Evolutionary conservation across 192 early-diverging fungal species (phyloP), one percentile per base, ranked within the genome.

Genomic region (Allomyces javanicus): DNA sequence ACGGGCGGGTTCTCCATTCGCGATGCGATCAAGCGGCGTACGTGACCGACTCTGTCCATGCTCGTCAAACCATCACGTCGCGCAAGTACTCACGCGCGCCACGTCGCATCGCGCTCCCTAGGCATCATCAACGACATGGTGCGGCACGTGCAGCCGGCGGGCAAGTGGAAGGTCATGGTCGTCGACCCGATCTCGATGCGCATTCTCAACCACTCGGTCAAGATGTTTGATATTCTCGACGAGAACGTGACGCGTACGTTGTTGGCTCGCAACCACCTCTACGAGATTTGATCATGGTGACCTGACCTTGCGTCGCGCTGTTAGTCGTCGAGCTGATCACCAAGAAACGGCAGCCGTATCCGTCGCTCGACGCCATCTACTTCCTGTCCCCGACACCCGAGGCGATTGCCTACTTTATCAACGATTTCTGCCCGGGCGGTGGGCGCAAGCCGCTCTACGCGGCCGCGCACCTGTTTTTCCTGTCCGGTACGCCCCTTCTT

Each of bases 81-180:
- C n/a, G 3, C 33, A 9, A 3, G 33, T 40, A 40, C 33, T 40
- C 33, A 40, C 33, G 7, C 33, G 26, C 26, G 26, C 26, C 26
- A 9, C 33, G 9, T 40, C 7, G 33, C 33, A 40, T 40, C 7
- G 33, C 7, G 33, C 9, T 9, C 0, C 7, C 1, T 21, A 58
- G 50, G 50, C 17, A 58, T 58, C 3, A 68, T 83, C 65, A 65
- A 86, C 63, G 89, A 91, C 63, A 87, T 87, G 78, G 86, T 93
- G 67, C 78, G 81, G 71, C 77, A 87, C 0, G 79, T 89, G 24
- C 80, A 89, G 67, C 85, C 87, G 17, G 77, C 85, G 19, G 80
- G 79, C 63, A 75, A 79, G 66, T 93, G 86, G 87, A 93, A 93
- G 73, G 81, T 93, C 66, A 73, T 91, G 4, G 86, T 93, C 12